These are phyloP conservation scores for Ogataea ramenticola DNA, from an alignment of 805 yeast genomes.

Conservation along the genomic window DNA sequence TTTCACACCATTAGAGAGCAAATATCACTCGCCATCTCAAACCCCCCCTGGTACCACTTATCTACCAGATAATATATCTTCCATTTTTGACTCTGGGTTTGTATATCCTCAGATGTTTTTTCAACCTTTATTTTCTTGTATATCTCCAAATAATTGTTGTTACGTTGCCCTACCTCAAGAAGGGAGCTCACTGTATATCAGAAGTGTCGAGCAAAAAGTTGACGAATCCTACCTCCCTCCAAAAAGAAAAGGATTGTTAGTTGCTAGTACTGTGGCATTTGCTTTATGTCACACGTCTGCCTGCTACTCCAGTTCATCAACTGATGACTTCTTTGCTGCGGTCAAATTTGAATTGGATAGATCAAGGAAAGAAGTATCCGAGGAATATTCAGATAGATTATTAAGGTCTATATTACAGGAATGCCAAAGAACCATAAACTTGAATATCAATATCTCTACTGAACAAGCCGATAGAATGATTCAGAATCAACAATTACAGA, in stretches of 20 bases:
- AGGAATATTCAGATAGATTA: constrained; percentile 25
- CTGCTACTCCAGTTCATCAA: constrained; percentile 56
- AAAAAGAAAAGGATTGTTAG: constrained; percentile 24
- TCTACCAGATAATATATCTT: constrained; percentile 28
- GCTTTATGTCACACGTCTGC: constrained; percentile 64
- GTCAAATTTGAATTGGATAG: constrained; percentile 40
- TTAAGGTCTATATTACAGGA: constrained; percentile 47
- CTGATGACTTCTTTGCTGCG: constrained; percentile 63
- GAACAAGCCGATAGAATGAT: constrained; percentile 73
- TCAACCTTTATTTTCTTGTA: constrained; percentile 28
- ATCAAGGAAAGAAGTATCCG: constrained; percentile 13
- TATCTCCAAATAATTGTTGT: constrained; percentile 48
- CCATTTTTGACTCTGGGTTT: constrained; percentile 50
- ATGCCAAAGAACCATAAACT: constrained; percentile 67
- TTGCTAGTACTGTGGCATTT: constrained; percentile 47
- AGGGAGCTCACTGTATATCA: constrained; percentile 14
- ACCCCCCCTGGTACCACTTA: constrained; percentile 5
- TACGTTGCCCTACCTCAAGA: constrained; percentile 24
- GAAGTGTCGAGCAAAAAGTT: constrained; percentile 14
- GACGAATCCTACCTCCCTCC: constrained; percentile 11
- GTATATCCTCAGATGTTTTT: constrained; percentile 31
- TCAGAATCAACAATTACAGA: constrained; percentile 72
- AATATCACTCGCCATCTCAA: not conserved
- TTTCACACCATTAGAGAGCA: constrained; percentile 16
- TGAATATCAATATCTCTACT: constrained; percentile 59